A percentile compares a stretch with the other conserved stretches of the same genome.
Evolutionary conservation across 345 rosid species (phyloP).

Genomic region (Diplotaxis tenuifolia): DNA sequence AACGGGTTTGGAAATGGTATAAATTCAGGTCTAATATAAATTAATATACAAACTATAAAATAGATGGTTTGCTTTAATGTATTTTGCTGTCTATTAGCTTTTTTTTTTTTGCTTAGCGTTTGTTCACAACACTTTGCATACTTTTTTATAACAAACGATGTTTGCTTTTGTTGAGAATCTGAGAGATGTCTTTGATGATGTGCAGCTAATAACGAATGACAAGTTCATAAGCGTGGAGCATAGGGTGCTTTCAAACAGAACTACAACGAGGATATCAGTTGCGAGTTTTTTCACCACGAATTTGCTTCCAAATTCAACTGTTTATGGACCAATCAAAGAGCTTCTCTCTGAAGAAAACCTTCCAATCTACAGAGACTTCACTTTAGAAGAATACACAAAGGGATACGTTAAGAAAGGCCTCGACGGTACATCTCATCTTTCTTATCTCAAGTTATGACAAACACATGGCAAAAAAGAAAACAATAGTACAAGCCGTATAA

Average conservation of each 20-base stretch:
- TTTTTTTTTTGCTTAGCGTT: too few species aligned
- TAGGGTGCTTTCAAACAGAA: conserved; percentile 38
- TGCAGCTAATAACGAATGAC: conserved; percentile 44
- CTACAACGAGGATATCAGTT: conserved; percentile 41
- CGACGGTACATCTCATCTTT: conserved; percentile 29
- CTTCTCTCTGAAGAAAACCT: conserved; percentile 41
- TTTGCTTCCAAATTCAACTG: background rate
- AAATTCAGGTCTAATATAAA: background rate
- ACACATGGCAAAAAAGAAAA: background rate
- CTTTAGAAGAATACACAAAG: conserved; percentile 20
- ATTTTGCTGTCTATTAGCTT: too few species aligned
- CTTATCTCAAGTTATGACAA: conserved; percentile 34
- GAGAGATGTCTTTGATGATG: background rate
- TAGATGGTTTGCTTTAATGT: too few species aligned
- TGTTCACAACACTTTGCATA: background rate
- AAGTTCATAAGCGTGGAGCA: conserved; percentile 42
- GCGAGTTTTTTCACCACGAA: conserved; percentile 38
- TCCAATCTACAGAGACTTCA: conserved; percentile 27
- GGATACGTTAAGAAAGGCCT: conserved; percentile 31
- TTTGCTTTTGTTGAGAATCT: background rate
- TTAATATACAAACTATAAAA: background rate
- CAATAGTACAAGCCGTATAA: background rate
- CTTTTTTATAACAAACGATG: background rate
- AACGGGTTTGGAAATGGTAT: too few species aligned
- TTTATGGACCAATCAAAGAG: conserved; percentile 48